Conservation (phyloP, 371 early-diverging fungal genomes). For the Lichtheimia corymbifera region DNA sequence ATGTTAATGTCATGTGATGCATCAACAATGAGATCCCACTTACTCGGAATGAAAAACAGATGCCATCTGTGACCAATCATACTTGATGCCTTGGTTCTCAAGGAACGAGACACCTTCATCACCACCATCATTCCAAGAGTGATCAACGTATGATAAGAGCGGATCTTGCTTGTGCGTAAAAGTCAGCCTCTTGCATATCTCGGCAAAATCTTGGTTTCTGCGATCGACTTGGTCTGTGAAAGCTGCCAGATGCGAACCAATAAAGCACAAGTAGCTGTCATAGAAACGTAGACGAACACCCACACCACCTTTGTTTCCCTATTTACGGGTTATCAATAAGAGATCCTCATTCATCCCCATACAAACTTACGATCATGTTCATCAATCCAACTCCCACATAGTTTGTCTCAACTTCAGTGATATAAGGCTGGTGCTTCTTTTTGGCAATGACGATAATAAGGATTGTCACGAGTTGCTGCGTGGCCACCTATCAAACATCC, state of each 20-base stretch:
- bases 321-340: neutral
- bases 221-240: conserved; percentile 76
- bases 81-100: conserved; percentile 26
- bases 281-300: conserved; percentile 74
- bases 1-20: neutral
- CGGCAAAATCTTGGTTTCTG: conserved; percentile 88
- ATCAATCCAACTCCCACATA: conserved; percentile 78
- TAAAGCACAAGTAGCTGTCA: conserved; percentile 85
- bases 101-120: conserved; percentile 46
- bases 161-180: conserved; percentile 51
- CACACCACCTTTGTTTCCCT: conserved; percentile 96
- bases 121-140: conserved; percentile 51
- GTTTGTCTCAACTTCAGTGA: conserved; percentile 62
- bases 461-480: conserved; percentile 86
- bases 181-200: conserved; percentile 71
- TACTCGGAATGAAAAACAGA: conserved; percentile 76
- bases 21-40: conserved; percentile 13
- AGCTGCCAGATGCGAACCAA: conserved; percentile 90
- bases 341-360: neutral
- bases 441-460: conserved; percentile 81
- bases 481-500: conserved; percentile 44
- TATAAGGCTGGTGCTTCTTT: conserved; percentile 42
- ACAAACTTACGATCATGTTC: conserved; percentile 71
- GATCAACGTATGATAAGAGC: conserved; percentile 30
- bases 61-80: conserved; percentile 41